Conservation (phyloP, 371 early-diverging fungal genomes). For the Mucor circinelloides region DNA sequence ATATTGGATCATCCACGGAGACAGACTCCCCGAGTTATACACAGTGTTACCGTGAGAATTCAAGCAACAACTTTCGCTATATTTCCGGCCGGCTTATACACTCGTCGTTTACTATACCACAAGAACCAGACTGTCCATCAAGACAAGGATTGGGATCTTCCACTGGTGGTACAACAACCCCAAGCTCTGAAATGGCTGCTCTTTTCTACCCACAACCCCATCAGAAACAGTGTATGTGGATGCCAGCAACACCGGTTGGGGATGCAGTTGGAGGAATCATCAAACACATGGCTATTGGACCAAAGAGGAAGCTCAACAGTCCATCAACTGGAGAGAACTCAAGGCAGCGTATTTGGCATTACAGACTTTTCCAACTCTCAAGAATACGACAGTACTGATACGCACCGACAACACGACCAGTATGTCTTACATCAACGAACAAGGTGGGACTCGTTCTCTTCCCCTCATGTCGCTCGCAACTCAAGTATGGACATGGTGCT, state of each 20-base stretch:
- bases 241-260: conserved; percentile 24
- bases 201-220: conserved; percentile 3
- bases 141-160: not conserved
- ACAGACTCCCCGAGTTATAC: conserved; percentile 9
- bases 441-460: not conserved
- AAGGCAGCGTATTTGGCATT: too few relatives aligned
- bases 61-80: too few relatives aligned
- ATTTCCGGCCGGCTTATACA: conserved; percentile 12
- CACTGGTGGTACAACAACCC: conserved; percentile 7
- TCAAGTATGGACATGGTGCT: conserved; percentile 21
- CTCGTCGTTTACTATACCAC: conserved; percentile 12
- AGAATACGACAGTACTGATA: too few relatives aligned
- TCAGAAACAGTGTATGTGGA: conserved; percentile 15
- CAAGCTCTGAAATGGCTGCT: conserved; percentile 16
- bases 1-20: not conserved
- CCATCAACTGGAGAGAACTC: too few relatives aligned
- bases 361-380: too few relatives aligned
- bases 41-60: conserved; percentile 21
- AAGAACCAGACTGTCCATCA: conserved; percentile 11
- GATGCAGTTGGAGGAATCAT: too few relatives aligned
- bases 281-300: too few relatives aligned
- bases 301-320: too few relatives aligned
- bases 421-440: not conserved
- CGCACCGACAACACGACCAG: too few relatives aligned
- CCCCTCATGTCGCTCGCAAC: conserved; percentile 22